Evolutionary conservation across 768 basidiomycete species (phyloP), one percentile per base, ranked within the genome.

Genomic region (Leccinum uliginosum): DNA sequence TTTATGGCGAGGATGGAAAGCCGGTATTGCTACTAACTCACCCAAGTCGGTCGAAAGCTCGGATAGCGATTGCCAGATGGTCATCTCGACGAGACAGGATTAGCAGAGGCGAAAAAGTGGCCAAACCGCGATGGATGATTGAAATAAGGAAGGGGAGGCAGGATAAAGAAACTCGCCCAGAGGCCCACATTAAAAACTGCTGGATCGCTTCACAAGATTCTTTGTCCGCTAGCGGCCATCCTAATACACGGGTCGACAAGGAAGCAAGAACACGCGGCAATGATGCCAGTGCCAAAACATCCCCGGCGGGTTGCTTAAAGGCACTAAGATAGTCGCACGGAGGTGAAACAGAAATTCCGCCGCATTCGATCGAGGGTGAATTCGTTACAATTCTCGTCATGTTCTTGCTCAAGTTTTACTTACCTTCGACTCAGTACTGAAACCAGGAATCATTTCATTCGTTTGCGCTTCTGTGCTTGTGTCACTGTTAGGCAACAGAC

Each of bases 61-160:
- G 10, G 63, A 55, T 34, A 69, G 62, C 11, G 78, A 78, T 46
- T 71, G 60, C 77, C 78, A 79, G 55, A 75, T 56, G 52, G 68
- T 67, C 78, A 79, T 79, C 35, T 56, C 62, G 60, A 29, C 12
- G 14, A 44, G 53, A 46, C 23, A n/a, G 34, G 4, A 17, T 29
- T 38, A 12, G 54, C 24, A 27, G 44, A 50, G 23, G 15, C 19
- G 46, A 54, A 59, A 14, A 43, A 53, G 29, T 38, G 40, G 34
- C 34, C 32, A 46, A 35, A 34, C 30, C 19, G 44, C 49, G 19
- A 50, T 49, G 11, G 17, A 40, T 9, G 15, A 24, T 34, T 49
- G 24, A 43, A 49, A 51, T 5, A 24, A 50, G 24, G 50, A 51
- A 32, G 43, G 50, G 26, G 55, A 44, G 35, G 51, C 1, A 52